phyloP scores from a whole-genome alignment of 768 basidiomycete species.

The Agrocybe praecox region DNA sequence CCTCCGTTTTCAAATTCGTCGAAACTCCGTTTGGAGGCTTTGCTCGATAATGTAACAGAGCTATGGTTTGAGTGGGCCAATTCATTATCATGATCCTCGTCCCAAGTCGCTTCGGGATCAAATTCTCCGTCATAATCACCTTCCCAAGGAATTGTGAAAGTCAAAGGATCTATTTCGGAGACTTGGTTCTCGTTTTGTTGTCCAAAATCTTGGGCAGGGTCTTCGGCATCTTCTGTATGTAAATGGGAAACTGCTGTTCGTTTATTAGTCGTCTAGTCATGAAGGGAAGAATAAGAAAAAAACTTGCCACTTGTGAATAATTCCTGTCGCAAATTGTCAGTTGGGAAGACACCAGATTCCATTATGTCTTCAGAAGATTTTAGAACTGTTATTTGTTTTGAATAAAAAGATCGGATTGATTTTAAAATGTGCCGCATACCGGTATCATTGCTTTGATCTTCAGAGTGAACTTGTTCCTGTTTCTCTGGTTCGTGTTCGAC shows the following conservation, averaged over 20 bases:
- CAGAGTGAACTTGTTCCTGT: neutral
- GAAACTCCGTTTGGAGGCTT: conserved; percentile 59
- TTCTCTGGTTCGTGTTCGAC: neutral
- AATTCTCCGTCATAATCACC: conserved; percentile 12
- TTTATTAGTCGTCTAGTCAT: too few relatives aligned
- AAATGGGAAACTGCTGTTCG: too few relatives aligned
- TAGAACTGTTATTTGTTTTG: too few relatives aligned
- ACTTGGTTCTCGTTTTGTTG: neutral
- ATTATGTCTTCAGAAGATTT: neutral
- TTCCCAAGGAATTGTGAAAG: conserved; percentile 10
- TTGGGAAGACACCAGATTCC: neutral
- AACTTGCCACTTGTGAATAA: too few relatives aligned
- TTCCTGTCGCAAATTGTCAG: neutral
- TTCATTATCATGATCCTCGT: conserved; percentile 32
- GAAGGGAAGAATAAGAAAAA: too few relatives aligned
- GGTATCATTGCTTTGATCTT: neutral
- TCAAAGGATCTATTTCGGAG: neutral
- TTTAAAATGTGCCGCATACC: neutral
- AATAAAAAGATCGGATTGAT: too few relatives aligned
- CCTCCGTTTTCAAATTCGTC: conserved; percentile 42
- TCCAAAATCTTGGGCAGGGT: neutral
- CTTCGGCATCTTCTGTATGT: neutral
- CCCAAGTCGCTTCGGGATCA: conserved; percentile 30
- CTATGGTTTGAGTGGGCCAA: conserved; percentile 53
- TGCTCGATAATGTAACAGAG: conserved; percentile 59